Base-by-base conservation (phyloP, 2,329 filamentous ascomycete species). In the Amauroascus niger region DNA sequence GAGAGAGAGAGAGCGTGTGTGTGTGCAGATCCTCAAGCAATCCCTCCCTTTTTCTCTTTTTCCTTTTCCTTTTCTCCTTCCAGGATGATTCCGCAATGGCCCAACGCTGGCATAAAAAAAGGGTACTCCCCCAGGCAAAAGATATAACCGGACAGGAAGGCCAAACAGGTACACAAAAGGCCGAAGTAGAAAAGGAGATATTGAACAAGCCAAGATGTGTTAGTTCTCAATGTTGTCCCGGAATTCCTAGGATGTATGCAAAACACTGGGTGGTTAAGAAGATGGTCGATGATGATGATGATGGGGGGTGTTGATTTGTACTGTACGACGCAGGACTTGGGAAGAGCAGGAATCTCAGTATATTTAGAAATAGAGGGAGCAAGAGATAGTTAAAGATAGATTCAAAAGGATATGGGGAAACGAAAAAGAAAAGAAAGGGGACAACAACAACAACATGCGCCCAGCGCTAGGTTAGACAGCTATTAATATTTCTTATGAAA, bases 401-500 rank as follows among this genome's bases (percentile, higher is more conserved):
- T 49, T 14, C 5, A 49, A 49, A 9, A 24, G n/a, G 9, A 14
- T 24, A 3, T 14, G 14, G 32, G 13, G 20, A 6, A 28, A 35
- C 13, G 2, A 14, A 14, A 8, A 14, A 26, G 46, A 16, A 24
- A 24, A 39, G 18, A 14, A 52, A 52, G 16, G 9, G 16, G 35
- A 33, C 13, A 37, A 50, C n/a, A 30, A 22, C n/a, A 35, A 26
- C n/a, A 44, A 49, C 48, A 49, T 26, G 52, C 55, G 49, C 39
- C 49, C 52, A 49, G 55, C 55, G 52, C 55, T 48, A 55, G 37
- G 40, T 40, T 48, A 6, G 24, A 26, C 35, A 40, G 37, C 9
- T 50, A 41, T 50, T 50, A 43, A 50, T 37, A 48, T 28, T 32
- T n/a, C n/a, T n/a, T n/a, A n/a, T n/a, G n/a, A n/a, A n/a, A n/a